Evolutionary conservation across 2,329 filamentous ascomycete genomes (phyloP).

Genomic region (Colletotrichum sp.): DNA sequence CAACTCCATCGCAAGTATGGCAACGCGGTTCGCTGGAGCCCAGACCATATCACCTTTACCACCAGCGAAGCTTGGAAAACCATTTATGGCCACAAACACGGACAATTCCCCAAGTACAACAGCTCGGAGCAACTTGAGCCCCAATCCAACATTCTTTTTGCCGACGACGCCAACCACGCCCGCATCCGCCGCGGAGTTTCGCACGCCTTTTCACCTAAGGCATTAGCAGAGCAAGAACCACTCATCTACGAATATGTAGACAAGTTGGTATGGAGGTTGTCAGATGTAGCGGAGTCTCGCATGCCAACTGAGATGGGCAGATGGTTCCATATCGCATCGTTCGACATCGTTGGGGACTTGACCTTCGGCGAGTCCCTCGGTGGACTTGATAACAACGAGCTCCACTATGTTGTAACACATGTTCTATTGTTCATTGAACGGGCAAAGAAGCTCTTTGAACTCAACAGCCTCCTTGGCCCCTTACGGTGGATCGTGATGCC

Average conservation of each 20-base stretch:
- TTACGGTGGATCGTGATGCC: neutral
- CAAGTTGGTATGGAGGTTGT: slow-evolving; percentile 23
- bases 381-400: slow-evolving; percentile 25
- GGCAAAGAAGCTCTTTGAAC: slow-evolving; percentile 1
- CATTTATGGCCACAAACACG: slow-evolving; percentile 26
- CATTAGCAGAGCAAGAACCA: slow-evolving; percentile 32
- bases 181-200: slow-evolving; percentile 17
- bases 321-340: slow-evolving; percentile 22
- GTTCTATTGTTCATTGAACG: slow-evolving; percentile 23
- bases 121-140: neutral
- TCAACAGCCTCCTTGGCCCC: neutral
- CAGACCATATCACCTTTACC: slow-evolving; percentile 50
- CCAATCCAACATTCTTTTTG: neutral
- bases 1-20: slow-evolving; percentile 43
- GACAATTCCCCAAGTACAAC: neutral
- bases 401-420: slow-evolving; percentile 27
- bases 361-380: slow-evolving; percentile 31
- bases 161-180: neutral
- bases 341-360: slow-evolving; percentile 33
- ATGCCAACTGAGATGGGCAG: neutral
- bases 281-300: slow-evolving; percentile 9
- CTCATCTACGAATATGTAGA: slow-evolving; percentile 29
- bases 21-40: slow-evolving; percentile 47
- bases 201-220: slow-evolving; percentile 30
- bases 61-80: slow-evolving; percentile 39